A percentile compares a stretch with the other conserved stretches of the same genome.
Evolutionary conservation across 345 rosid genomes (phyloP).

Genomic region (Aegle marmelos): DNA sequence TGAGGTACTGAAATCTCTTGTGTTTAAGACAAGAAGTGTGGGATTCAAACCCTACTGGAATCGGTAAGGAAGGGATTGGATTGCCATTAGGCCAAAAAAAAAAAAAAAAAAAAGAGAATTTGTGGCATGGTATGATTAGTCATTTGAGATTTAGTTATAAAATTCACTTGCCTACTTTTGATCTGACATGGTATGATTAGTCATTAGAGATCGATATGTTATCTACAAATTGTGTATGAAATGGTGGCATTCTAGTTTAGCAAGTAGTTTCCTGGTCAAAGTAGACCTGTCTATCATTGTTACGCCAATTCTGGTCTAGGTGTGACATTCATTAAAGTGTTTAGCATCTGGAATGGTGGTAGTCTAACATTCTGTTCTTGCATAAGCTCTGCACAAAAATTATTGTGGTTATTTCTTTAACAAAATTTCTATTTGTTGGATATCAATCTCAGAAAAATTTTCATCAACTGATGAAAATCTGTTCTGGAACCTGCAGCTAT

Average conservation of each 20-base stretch:
- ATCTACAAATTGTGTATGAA: not conserved
- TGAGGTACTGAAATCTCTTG: no score
- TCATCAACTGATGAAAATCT: conserved; percentile 10
- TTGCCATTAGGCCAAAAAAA: no score
- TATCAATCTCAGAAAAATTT: not conserved
- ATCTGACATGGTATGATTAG: not conserved
- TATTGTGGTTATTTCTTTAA: not conserved
- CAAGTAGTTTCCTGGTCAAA: not conserved
- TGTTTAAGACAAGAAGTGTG: no score
- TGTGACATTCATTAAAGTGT: not conserved
- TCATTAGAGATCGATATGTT: not conserved
- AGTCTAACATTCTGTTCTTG: not conserved
- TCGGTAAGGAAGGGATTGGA: no score
- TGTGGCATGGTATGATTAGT: no score
- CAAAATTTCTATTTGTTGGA: not conserved
- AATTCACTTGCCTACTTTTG: not conserved
- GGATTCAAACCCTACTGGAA: no score
- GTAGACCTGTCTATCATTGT: not conserved
- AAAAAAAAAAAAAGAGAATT: no score
- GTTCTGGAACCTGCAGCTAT: conserved; percentile 49
- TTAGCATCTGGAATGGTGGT: not conserved
- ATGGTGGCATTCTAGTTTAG: not conserved
- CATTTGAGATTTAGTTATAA: conserved; percentile 1
- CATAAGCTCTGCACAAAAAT: not conserved
- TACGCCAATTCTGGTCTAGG: not conserved